A percentile compares a stretch with the other conserved stretches of the same genome.
These are phyloP conservation scores for Ettlia oleoabundans DNA, from an alignment of 139 green algal genomes.

Conservation along the genomic window DNA sequence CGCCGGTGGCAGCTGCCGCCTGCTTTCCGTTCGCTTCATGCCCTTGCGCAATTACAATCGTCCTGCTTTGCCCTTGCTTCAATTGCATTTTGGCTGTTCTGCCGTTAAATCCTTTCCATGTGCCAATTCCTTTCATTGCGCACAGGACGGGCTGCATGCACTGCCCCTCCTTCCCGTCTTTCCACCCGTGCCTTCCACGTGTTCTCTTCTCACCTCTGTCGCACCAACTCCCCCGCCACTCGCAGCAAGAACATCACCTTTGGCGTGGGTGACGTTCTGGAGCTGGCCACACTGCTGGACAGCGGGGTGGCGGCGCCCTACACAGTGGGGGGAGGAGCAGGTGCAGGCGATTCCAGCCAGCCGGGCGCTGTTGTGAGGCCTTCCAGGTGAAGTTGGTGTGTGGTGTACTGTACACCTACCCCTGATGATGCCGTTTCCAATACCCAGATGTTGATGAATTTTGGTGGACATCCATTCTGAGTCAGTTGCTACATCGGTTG, in stretches of 20 bases:
- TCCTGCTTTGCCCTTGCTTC: too few species aligned
- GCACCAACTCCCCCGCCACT: not conserved
- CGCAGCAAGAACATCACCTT: slow-evolving; percentile 73
- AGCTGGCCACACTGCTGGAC: slow-evolving; percentile 63
- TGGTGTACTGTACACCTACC: not conserved
- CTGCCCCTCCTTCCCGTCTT: too few species aligned
- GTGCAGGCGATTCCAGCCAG: too few species aligned
- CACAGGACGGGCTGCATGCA: too few species aligned
- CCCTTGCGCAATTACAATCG: too few species aligned
- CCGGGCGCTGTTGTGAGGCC: slow-evolving; percentile 19
- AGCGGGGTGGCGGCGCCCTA: slow-evolving; percentile 4
- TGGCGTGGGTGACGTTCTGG: slow-evolving; percentile 66
- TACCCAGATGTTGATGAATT: too few species aligned
- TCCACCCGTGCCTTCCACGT: not conserved
- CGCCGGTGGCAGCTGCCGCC: not conserved
- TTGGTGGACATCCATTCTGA: too few species aligned
- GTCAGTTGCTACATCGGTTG: too few species aligned
- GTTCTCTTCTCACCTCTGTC: not conserved
- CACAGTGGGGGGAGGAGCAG: not conserved
- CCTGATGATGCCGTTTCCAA: not conserved
- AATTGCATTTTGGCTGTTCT: too few species aligned
- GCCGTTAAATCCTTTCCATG: too few species aligned
- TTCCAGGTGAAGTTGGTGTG: slow-evolving; percentile 6
- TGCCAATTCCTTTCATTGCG: too few species aligned
- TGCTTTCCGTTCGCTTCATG: not conserved